These are phyloP conservation scores for Byssochlamys sp. DNA, from an alignment of 2,329 filamentous ascomycete genomes.

Conservation along the genomic window DNA sequence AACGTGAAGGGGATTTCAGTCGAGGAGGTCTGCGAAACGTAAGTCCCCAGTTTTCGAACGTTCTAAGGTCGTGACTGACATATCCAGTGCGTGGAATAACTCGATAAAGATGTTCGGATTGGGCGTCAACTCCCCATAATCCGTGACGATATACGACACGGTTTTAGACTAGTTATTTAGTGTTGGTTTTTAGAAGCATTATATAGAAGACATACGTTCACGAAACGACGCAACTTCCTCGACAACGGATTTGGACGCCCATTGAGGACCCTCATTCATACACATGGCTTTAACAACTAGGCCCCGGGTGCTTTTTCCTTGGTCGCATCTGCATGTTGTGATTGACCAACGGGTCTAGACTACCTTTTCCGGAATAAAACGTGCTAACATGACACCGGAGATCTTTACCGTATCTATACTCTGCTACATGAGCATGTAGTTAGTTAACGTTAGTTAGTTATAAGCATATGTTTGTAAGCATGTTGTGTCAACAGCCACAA, in stretches of 20 bases:
- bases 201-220: neutral
- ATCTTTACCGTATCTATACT: neutral
- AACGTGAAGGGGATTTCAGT: slow-evolving; percentile 70
- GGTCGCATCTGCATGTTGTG: too few relatives aligned
- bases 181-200: neutral
- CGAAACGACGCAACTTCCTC: neutral
- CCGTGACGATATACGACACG: neutral
- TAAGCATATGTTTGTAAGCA: too few relatives aligned
- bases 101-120: slow-evolving; percentile 70
- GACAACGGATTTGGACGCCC: neutral
- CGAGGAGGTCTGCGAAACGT: slow-evolving; percentile 74
- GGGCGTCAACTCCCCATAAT: slow-evolving; percentile 34
- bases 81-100: slow-evolving; percentile 61
- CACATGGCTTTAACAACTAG: neutral
- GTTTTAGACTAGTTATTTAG: neutral
- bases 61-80: slow-evolving; percentile 9
- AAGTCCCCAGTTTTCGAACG: slow-evolving; percentile 24
- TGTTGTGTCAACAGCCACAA: too few relatives aligned
- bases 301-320: too few relatives aligned
- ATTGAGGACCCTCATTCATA: neutral
- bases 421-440: neutral
- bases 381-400: neutral
- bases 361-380: neutral
- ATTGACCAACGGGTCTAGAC: neutral
- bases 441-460: neutral